Evolutionary conservation across 2,329 filamentous ascomycete species (phyloP), one percentile per base, ranked within the genome.

Genomic region (Cephalotrichum gorgonifer): DNA sequence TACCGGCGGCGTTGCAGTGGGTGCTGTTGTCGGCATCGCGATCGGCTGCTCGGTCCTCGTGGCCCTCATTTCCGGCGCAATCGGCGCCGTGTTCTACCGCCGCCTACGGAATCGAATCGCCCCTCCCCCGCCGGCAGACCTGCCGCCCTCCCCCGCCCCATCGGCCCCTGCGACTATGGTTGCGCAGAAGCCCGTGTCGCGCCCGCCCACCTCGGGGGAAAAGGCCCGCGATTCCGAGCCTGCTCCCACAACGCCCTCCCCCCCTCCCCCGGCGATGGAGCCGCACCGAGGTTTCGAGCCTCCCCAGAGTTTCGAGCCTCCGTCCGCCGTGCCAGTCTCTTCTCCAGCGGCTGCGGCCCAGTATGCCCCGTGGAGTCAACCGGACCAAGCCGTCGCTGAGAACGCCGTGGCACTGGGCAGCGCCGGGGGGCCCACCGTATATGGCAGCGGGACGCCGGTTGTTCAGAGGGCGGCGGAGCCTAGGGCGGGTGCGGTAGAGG

Each of bases 41-140:
- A 39, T 52, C 6, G 51, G 48, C 22, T 41, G 43, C 2, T 41
- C 44, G 6, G 44, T 26, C 30, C 17, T 50, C n/a, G 43, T 44
- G 20, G 45, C 43, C 26, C n/a, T 48, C 15, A 17, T 50, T 41
- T 44, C 51, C 6, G 48, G 35, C 31, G 26, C 33, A 20, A 31
- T 52, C 26, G 35, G 26, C 41, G 45, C 44, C 42, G 35, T 48
- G 22, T 48, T 48, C 31, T 50, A 41, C 41, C 51, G 51, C 12
- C 44, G 51, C 7, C 41, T 42, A 14, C 41, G 41, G 8, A 26
- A 31, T 27, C 25, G 14, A 14, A 20, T 23, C 23, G 17, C 30
- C 6, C 31, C 14, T 27, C 9, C 7, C 15, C 33, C 15, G 8
- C 31, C 23, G 4, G 26, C 4, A 12, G n/a, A 11, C 23, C 8